phyloP scores from a whole-genome alignment of 768 basidiomycete genomes.

The Mycena rosella region DNA sequence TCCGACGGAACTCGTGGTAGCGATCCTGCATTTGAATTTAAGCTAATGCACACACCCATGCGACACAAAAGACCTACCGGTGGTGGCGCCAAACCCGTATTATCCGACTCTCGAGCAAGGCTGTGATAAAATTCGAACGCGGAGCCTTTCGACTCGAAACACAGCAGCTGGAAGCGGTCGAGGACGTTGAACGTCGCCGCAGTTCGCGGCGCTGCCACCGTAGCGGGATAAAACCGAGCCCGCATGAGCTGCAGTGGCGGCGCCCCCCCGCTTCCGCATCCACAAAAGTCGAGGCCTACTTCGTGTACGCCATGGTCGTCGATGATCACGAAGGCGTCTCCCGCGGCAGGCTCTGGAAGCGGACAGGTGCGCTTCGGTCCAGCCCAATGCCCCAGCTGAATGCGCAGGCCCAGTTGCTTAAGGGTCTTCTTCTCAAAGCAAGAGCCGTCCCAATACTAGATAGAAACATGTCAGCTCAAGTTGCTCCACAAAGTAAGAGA shows the following conservation, averaged over 20 bases:
- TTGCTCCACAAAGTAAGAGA: background rate
- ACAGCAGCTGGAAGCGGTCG: slow-evolving; percentile 21
- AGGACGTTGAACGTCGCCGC: slow-evolving; percentile 25
- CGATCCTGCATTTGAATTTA: slow-evolving; percentile 36
- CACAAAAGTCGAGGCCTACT: background rate
- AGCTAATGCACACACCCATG: too few species aligned
- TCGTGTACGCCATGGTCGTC: background rate
- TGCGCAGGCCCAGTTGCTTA: background rate
- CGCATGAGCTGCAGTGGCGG: background rate
- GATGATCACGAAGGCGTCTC: background rate
- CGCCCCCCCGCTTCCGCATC: background rate
- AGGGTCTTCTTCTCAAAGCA: background rate
- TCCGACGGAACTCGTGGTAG: slow-evolving; percentile 33
- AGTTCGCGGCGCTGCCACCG: slow-evolving; percentile 10
- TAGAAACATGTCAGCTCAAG: background rate
- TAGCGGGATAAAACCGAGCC: background rate
- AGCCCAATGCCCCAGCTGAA: background rate
- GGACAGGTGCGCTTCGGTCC: background rate
- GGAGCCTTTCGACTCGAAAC: slow-evolving; percentile 25
- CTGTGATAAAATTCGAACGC: slow-evolving; percentile 36
- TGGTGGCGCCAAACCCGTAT: too few species aligned
- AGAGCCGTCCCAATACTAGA: background rate
- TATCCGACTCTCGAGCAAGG: background rate
- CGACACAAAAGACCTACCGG: too few species aligned
- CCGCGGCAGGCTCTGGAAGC: background rate